Conservation (phyloP, 1,284 basidiomycete genomes). For the Malassezia sympodialis region DNA sequence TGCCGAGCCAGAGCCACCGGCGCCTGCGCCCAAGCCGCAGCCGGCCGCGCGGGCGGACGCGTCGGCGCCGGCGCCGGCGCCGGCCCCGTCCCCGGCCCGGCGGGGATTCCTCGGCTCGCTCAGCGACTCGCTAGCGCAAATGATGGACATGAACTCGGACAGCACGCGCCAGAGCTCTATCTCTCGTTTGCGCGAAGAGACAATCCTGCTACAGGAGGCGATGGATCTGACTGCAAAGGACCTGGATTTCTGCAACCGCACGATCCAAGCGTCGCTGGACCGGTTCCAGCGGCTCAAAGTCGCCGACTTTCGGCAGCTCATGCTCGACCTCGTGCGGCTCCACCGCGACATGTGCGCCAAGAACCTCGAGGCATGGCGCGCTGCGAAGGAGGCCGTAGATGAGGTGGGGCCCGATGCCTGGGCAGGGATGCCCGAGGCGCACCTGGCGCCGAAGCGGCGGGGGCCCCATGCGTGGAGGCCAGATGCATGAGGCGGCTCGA, state of each 20-base stretch:
- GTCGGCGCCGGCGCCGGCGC: no score
- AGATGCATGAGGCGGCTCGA: constrained; percentile 6
- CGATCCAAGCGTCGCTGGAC: constrained; percentile 94
- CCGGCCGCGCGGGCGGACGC: constrained; percentile 1
- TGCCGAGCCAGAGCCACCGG: not conserved
- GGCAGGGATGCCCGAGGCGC: constrained; percentile 11
- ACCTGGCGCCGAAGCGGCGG: not conserved
- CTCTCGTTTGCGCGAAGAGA: constrained; percentile 82
- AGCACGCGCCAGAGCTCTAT: constrained; percentile 83
- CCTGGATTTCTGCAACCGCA: constrained; percentile 85
- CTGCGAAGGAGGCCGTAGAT: not conserved
- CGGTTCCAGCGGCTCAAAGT: constrained; percentile 98
- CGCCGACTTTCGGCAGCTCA: constrained; percentile 82
- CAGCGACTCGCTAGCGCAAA: constrained; percentile 85
- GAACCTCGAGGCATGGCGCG: constrained; percentile 1
- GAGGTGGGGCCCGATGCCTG: not conserved
- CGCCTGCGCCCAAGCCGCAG: not conserved
- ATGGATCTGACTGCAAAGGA: constrained; percentile 49
- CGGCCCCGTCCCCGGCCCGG: no score
- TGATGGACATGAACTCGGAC: constrained; percentile 98
- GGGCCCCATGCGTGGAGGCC: not conserved
- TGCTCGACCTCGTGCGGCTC: constrained; percentile 73
- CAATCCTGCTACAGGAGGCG: constrained; percentile 52
- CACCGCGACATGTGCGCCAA: constrained; percentile 93
- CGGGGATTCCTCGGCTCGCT: constrained; percentile 76